These are phyloP conservation scores for Abeoforma whisleri DNA, from an alignment of 78 protist species.

Conservation along the genomic window DNA sequence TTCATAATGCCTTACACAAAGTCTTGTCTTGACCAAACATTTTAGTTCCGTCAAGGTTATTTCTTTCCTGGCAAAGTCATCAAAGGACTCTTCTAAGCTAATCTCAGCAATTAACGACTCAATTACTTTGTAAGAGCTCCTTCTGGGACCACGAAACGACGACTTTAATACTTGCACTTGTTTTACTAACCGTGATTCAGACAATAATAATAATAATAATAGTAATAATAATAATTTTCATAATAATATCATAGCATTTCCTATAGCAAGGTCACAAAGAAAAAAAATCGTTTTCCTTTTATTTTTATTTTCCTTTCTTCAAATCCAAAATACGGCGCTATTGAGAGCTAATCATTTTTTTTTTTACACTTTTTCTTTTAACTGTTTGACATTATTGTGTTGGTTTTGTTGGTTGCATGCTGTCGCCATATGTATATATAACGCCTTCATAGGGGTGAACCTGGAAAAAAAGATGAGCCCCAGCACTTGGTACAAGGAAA, in stretches of 20 bases:
- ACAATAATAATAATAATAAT: too few species aligned
- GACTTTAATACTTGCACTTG: too few species aligned
- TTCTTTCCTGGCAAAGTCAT: constrained; percentile 19
- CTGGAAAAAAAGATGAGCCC: constrained; percentile 61
- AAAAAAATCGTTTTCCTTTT: too few species aligned
- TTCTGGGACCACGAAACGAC: background rate
- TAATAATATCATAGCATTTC: background rate
- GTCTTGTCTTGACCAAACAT: too few species aligned
- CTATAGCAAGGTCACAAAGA: too few species aligned
- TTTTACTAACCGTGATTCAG: background rate
- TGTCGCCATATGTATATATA: constrained; percentile 29
- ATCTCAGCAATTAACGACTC: constrained; percentile 3
- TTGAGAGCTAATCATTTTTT: background rate
- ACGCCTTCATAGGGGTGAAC: constrained; percentile 57
- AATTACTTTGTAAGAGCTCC: background rate
- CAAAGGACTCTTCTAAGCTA: constrained; percentile 3
- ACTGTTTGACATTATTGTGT: background rate
- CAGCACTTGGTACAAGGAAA: constrained; percentile 57
- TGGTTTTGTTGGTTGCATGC: background rate
- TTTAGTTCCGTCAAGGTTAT: too few species aligned
- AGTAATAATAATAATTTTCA: too few species aligned
- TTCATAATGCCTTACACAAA: too few species aligned
- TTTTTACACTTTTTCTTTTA: background rate
- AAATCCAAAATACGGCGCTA: too few species aligned
- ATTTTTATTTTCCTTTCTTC: too few species aligned